A percentile compares a stretch with the other conserved stretches of the same genome.
Conservation (phyloP, 345 rosid species). For the Punica granatum region DNA sequence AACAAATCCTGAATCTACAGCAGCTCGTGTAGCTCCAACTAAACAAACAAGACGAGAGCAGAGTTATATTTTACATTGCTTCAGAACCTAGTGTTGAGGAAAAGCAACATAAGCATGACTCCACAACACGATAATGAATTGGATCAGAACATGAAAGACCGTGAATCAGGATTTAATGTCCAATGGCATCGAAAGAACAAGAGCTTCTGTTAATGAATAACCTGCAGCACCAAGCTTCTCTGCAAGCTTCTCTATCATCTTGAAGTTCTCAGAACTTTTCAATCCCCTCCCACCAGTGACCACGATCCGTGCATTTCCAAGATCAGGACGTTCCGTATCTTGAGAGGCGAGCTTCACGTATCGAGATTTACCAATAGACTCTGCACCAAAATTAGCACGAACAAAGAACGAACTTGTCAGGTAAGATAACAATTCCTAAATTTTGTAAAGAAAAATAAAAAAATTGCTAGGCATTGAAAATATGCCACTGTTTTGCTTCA, state of each 20-base stretch:
- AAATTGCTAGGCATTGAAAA: background rate
- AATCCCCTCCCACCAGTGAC: constrained; percentile 89
- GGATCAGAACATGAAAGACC: background rate
- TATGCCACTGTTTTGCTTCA: background rate
- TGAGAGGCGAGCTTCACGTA: constrained; percentile 59
- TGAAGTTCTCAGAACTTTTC: constrained; percentile 87
- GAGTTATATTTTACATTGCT: background rate
- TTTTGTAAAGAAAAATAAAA: background rate
- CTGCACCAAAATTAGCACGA: constrained; percentile 30
- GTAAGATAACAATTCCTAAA: background rate
- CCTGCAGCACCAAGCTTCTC: constrained; percentile 98
- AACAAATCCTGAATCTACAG: constrained; percentile 99
- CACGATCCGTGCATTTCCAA: constrained; percentile 82
- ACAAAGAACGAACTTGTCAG: background rate
- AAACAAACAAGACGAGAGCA: constrained; percentile 12
- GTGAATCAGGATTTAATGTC: background rate
- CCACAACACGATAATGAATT: background rate
- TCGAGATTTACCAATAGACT: constrained; percentile 56
- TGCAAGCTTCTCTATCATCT: constrained; percentile 92
- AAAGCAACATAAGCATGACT: background rate
- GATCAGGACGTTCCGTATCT: constrained; percentile 92
- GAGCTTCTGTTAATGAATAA: constrained; percentile 9
- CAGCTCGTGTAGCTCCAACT: constrained; percentile 99
- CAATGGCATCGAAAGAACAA: background rate
- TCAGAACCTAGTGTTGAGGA: too few relatives aligned